phyloP scores from a whole-genome alignment of 2,329 filamentous ascomycete genomes.

The Neophaeococcomyces aloes region DNA sequence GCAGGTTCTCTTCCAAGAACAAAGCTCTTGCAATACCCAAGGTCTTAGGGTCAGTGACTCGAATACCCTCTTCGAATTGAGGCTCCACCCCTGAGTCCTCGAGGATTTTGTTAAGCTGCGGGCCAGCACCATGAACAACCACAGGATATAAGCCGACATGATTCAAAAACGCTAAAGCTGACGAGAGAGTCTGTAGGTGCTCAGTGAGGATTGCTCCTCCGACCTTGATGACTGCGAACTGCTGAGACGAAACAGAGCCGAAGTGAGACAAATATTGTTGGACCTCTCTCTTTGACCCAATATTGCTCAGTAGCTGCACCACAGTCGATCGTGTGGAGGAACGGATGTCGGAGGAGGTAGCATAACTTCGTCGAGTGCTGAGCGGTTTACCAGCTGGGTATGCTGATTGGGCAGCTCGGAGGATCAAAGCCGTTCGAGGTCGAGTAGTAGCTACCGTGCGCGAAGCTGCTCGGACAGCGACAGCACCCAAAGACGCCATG shows the following conservation, averaged over 20 bases:
- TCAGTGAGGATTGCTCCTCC: conserved; percentile 93
- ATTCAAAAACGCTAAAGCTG: conserved; percentile 81
- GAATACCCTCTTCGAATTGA: conserved; percentile 90
- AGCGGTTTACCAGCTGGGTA: conserved; percentile 26
- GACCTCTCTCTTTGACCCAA: conserved; percentile 89
- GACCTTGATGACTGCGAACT: conserved; percentile 97
- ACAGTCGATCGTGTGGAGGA: conserved; percentile 67
- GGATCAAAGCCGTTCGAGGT: conserved; percentile 12
- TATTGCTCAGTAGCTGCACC: conserved; percentile 84
- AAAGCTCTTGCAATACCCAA: conserved; percentile 80
- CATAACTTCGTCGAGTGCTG: conserved; percentile 33
- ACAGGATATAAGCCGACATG: conserved; percentile 91
- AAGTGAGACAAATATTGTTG: conserved; percentile 98
- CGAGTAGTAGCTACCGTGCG: conserved; percentile 13
- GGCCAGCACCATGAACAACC: conserved; percentile 88
- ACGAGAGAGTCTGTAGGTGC: conserved; percentile 82
- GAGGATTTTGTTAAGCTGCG: conserved; percentile 85
- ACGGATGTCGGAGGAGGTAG: conserved; percentile 39
- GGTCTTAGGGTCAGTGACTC: conserved; percentile 92
- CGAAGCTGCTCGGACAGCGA: conserved; percentile 21
- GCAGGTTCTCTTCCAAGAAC: conserved; percentile 91
- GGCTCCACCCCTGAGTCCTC: conserved; percentile 88
- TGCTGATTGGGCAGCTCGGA: conserved; percentile 28
- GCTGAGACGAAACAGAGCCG: conserved; percentile 88
- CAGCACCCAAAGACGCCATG: conserved; percentile 20